Evolutionary conservation across 2,329 filamentous ascomycete species (phyloP).

Genomic region (Aureobasidium pullulans): DNA sequence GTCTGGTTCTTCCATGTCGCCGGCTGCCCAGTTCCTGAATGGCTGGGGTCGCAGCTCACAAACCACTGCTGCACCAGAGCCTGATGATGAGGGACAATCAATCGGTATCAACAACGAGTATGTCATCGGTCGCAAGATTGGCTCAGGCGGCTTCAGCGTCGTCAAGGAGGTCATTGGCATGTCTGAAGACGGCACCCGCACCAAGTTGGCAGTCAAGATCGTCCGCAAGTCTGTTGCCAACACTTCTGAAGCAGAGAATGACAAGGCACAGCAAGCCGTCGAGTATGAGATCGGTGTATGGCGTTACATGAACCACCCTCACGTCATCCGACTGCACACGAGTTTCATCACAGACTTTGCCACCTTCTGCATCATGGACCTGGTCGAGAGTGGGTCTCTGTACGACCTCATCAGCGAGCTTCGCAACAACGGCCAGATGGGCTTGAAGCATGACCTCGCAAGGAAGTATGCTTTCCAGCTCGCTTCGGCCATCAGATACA

Average conservation of each 20-base stretch:
- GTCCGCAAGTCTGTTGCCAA: constrained; percentile 52
- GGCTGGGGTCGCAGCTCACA: constrained; percentile 38
- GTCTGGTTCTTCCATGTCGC: constrained; percentile 48
- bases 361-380: constrained; percentile 61
- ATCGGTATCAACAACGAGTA: constrained; percentile 55
- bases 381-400: constrained; percentile 57
- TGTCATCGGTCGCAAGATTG: constrained; percentile 59
- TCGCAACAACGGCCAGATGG: constrained; percentile 34
- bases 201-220: constrained; percentile 59
- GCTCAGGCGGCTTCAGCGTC: constrained; percentile 58
- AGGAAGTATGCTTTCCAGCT: constrained; percentile 57
- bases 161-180: constrained; percentile 62
- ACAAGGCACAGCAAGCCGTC: constrained; percentile 58
- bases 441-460: constrained; percentile 45
- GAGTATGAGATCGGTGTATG: constrained; percentile 63
- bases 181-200: constrained; percentile 41
- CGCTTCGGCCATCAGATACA: constrained; percentile 56
- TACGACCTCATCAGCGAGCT: constrained; percentile 55
- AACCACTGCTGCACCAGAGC: constrained; percentile 36
- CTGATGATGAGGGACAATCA: constrained; percentile 61
- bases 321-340: constrained; percentile 55
- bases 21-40: constrained; percentile 52
- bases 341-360: constrained; percentile 61
- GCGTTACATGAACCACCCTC: constrained; percentile 56
- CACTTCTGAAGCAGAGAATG: constrained; percentile 54